Evolutionary conservation across 176 grass and related monocot species (phyloP).

Genomic region (Stipa capillata): DNA sequence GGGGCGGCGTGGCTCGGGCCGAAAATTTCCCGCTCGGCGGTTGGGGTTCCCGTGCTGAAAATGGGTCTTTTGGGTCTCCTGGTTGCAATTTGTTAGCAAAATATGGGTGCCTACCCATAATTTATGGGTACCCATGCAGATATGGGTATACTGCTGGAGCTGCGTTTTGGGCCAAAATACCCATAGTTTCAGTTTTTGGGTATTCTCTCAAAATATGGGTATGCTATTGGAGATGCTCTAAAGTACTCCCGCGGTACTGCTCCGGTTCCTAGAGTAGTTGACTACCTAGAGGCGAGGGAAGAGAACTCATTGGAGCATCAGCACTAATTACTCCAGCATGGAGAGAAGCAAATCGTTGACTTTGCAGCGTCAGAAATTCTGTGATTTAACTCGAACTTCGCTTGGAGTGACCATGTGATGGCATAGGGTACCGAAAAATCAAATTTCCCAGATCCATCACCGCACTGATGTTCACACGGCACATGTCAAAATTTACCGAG

Average conservation of each 20-base stretch:
- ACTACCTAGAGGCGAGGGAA: neutral
- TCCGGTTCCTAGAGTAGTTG: conserved; percentile 4
- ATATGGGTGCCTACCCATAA: too few species aligned
- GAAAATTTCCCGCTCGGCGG: too few species aligned
- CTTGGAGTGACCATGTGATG: neutral
- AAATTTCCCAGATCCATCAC: neutral
- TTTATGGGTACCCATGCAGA: too few species aligned
- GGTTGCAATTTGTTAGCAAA: too few species aligned
- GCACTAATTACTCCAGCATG: conserved; percentile 12
- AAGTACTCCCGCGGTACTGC: neutral
- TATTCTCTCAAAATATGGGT: too few species aligned
- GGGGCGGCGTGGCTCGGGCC: too few species aligned
- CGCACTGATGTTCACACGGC: neutral
- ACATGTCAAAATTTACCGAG: neutral
- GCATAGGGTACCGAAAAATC: conserved; percentile 7
- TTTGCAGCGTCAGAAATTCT: neutral
- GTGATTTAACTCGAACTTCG: neutral
- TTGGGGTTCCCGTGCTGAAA: too few species aligned
- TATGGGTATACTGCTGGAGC: too few species aligned
- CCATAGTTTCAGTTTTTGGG: too few species aligned
- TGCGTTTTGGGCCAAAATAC: too few species aligned
- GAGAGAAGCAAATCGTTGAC: conserved; percentile 38
- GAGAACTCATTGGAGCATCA: conserved; percentile 15
- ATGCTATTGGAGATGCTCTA: too few species aligned
- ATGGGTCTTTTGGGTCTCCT: too few species aligned